Conservation (phyloP, 179 eudicot genomes). For the Silene coronaria region DNA sequence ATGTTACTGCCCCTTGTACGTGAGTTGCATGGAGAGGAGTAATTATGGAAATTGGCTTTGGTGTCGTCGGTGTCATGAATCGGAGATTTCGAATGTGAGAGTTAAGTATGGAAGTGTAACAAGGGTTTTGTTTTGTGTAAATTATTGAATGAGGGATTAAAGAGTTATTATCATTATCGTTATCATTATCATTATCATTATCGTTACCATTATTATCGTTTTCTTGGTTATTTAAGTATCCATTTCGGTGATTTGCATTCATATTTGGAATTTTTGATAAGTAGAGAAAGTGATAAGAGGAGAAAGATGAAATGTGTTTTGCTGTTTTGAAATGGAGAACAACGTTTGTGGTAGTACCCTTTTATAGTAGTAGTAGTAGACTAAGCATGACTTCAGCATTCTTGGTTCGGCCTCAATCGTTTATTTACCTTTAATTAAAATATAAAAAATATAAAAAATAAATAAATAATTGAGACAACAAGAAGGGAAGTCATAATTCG, state of each 20-base stretch:
- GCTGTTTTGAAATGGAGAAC: no score
- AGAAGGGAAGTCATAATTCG: no score
- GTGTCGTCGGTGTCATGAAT: neutral
- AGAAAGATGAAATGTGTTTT: no score
- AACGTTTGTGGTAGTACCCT: no score
- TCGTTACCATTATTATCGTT: neutral
- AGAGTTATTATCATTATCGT: neutral
- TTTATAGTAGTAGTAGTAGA: no score
- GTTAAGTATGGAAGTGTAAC: neutral
- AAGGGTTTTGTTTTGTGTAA: constrained; percentile 13
- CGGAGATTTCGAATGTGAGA: constrained; percentile 8
- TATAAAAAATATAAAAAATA: no score
- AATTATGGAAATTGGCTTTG: constrained; percentile 14
- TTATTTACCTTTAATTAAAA: no score
- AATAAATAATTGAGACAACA: no score
- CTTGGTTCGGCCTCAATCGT: no score
- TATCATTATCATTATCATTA: neutral
- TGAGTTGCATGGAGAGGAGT: constrained; percentile 19
- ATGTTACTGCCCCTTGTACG: constrained; percentile 14
- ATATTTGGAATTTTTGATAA: neutral
- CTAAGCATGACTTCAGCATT: no score
- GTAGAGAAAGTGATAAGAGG: no score
- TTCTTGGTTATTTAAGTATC: no score
- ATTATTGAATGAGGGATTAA: constrained; percentile 9
- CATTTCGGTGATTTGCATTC: neutral